Evolutionary conservation across 2,329 filamentous ascomycete species (phyloP).

Genomic region (Thelonectria rubi): DNA sequence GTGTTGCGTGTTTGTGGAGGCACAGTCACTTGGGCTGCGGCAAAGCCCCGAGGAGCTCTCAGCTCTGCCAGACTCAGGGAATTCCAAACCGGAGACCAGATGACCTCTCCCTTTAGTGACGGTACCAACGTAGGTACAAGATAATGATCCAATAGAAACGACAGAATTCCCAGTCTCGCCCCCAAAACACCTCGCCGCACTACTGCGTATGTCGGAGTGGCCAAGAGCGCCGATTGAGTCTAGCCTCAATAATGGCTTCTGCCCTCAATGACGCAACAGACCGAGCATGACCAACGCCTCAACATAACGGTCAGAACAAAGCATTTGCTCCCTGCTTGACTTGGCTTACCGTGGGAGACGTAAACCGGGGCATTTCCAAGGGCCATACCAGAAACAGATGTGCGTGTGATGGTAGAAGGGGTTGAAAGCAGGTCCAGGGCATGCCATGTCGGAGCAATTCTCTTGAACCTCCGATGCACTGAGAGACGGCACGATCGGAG

Average conservation of each 20-base stretch:
- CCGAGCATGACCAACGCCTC: background rate
- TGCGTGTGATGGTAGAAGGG: background rate
- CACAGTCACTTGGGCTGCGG: too few relatives aligned
- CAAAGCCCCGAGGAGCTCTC: too few relatives aligned
- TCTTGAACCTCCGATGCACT: background rate
- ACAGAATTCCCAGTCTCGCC: too few relatives aligned
- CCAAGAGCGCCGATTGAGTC: too few relatives aligned
- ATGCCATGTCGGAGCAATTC: background rate
- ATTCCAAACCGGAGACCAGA: background rate
- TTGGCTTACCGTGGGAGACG: background rate
- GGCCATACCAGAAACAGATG: background rate
- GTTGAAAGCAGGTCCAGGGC: background rate
- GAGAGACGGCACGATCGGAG: constrained; percentile 1
- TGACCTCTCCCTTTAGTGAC: background rate
- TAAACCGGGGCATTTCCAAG: background rate
- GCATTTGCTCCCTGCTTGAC: background rate
- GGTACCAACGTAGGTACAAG: background rate
- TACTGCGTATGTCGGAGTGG: too few relatives aligned
- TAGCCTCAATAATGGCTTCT: too few relatives aligned
- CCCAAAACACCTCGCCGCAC: too few relatives aligned
- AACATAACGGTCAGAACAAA: background rate
- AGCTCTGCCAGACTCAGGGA: background rate
- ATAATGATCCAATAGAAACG: background rate
- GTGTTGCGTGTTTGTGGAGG: too few relatives aligned
- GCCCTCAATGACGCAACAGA: too few relatives aligned